Evolutionary conservation across 129 eudicot species (phyloP), one percentile per base, ranked within the genome.

Genomic region (Glebionis coronaria): DNA sequence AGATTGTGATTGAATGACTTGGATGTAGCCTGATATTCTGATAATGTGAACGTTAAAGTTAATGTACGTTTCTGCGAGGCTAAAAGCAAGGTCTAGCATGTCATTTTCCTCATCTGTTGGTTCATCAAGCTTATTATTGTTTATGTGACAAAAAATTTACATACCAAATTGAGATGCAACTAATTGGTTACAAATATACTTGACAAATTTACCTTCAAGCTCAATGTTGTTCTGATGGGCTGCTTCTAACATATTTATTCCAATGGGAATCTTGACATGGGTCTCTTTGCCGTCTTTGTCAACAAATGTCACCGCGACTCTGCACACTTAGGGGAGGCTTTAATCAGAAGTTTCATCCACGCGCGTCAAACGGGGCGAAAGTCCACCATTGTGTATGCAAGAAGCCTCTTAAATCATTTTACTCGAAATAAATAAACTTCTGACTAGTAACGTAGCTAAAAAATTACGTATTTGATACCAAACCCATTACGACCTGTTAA

Each of bases 41-140:
- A 42, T 54, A 11, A 18, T 38, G 29, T 67, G 3, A 28, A 15
- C 10, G 27, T 29, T 16, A 42, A 4, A 71, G 50, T 49, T 23
- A 16, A 76, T 67, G 2, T 54, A 91, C 97, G 90, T 87, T 66
- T 91, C 96, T 42, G 88, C 84, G 61, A 88, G 90, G 68, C 94
- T 96, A 73, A 88, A 91, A 44, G 97, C 97, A 45, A 88, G 97
- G 76, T 91, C 97, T 61, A 91, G 70, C 97, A 91, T 91, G 79
- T 91, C 97, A 73, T 91, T 91, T 61, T 91, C 97, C 84, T 91
- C 97, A 56, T 91, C 97, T 4, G 88, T 85, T 60, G 97, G 97
- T 28, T 88, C 97, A 20, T 81, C 85, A 62, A 91, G 80, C 73
- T 83, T 91, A 73, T 91, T 91, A 91, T 38, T 85, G 76, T 46